Conservation (phyloP, 192 early-diverging fungal genomes). For the Phlyctochytrium arcticum region DNA sequence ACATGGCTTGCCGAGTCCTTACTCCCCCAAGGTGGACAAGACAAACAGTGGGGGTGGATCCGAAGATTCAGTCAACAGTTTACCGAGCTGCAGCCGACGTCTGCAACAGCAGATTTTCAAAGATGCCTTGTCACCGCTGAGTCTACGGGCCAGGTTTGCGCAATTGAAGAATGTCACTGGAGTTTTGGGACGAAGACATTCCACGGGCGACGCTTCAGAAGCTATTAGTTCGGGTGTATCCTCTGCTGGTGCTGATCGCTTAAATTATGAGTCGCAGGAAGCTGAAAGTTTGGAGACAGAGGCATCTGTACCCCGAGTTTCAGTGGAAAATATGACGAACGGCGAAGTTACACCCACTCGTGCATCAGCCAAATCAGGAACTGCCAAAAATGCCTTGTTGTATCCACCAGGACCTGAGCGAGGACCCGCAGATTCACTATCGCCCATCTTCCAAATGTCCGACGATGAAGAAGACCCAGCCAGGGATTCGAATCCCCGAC, state of each 20-base stretch:
- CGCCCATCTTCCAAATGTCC: conserved; percentile 51
- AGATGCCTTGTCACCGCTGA: conserved; percentile 86
- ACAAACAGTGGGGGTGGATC: background rate
- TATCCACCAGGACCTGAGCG: too few species aligned
- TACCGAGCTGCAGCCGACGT: conserved; percentile 53
- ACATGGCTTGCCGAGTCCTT: too few species aligned
- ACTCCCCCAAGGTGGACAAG: background rate
- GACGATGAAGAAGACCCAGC: conserved; percentile 46
- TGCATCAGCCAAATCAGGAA: background rate
- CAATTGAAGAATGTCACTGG: conserved; percentile 43
- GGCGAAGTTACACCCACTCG: background rate
- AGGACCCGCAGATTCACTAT: background rate
- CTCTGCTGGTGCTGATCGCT: background rate
- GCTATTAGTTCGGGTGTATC: too few species aligned
- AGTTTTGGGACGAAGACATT: conserved; percentile 28
- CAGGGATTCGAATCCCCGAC: conserved; percentile 1
- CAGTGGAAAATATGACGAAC: background rate
- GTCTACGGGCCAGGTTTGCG: conserved; percentile 68
- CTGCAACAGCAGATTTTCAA: conserved; percentile 85
- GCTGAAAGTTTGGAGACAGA: background rate
- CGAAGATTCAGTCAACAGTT: conserved; percentile 28
- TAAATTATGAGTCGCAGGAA: background rate
- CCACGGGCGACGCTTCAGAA: too few species aligned
- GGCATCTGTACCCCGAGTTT: background rate
- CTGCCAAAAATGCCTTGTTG: background rate